A percentile compares a stretch with the other conserved stretches of the same genome.
phyloP scores from a whole-genome alignment of 2,329 filamentous ascomycete species.

The Penicillium rolfsii region DNA sequence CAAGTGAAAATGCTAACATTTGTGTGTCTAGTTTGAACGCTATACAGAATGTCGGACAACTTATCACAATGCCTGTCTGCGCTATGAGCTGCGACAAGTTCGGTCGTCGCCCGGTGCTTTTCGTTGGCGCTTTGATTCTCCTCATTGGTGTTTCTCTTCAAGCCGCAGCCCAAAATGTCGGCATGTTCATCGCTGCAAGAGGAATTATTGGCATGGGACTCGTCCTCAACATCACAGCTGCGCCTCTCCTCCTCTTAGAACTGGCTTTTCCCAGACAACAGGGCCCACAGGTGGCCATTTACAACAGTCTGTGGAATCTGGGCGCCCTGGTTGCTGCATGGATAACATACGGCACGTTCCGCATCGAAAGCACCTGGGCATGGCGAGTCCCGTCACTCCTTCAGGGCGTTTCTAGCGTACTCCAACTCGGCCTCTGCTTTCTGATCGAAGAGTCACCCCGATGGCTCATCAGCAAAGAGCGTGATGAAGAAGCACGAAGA shows the following conservation, averaged over 20 bases:
- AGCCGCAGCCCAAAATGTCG: slow-evolving; percentile 12
- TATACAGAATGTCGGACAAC: slow-evolving; percentile 17
- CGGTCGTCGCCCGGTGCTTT: slow-evolving; percentile 12
- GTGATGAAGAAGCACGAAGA: slow-evolving; percentile 61
- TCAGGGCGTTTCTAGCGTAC: slow-evolving; percentile 31
- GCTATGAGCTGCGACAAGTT: slow-evolving; percentile 11
- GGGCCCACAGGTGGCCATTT: slow-evolving; percentile 21
- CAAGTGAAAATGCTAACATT: neutral
- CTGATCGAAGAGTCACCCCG: neutral
- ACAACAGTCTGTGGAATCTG: slow-evolving; percentile 11
- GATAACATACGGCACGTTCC: slow-evolving; percentile 34
- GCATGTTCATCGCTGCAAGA: slow-evolving; percentile 17
- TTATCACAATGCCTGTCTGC: slow-evolving; percentile 13
- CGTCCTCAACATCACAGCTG: slow-evolving; percentile 13
- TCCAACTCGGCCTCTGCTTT: slow-evolving; percentile 2
- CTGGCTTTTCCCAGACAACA: slow-evolving; percentile 14
- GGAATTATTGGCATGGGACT: slow-evolving; percentile 16
- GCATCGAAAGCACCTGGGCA: slow-evolving; percentile 43
- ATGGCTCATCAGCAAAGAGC: slow-evolving; percentile 27
- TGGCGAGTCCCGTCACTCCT: slow-evolving; percentile 51
- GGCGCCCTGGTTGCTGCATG: slow-evolving; percentile 37
- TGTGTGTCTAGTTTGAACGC: slow-evolving; percentile 5
- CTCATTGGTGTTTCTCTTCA: slow-evolving; percentile 13
- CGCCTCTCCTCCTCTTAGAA: slow-evolving; percentile 5
- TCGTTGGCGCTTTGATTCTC: slow-evolving; percentile 8